A percentile compares a stretch with the other conserved stretches of the same genome.
These are phyloP conservation scores for Penicillium canariense DNA, from an alignment of 495 filamentous ascomycete genomes.

Conservation along the genomic window DNA sequence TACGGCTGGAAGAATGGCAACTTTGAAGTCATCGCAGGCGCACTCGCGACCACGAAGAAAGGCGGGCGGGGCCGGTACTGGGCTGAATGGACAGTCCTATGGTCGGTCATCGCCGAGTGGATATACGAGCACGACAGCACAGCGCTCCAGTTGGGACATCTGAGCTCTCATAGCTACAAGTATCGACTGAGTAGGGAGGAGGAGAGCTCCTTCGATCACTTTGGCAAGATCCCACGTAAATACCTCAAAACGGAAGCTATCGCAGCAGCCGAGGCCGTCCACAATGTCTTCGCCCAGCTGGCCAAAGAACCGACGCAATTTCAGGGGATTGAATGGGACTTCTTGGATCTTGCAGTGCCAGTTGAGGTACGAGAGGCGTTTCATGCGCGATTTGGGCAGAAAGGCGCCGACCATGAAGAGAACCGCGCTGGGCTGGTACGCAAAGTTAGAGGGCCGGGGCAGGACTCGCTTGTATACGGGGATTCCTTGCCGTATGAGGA, in stretches of 20 bases:
- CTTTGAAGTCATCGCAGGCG: not conserved
- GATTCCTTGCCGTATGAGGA: not conserved
- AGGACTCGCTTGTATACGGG: not conserved
- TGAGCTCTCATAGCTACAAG: not conserved
- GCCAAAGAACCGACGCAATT: not conserved
- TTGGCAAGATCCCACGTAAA: not conserved
- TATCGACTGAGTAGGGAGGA: not conserved
- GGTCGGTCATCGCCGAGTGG: slow-evolving; percentile 1
- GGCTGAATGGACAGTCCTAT: not conserved
- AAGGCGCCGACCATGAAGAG: not conserved
- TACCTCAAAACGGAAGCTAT: not conserved
- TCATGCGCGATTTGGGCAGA: not conserved
- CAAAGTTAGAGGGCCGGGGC: not conserved
- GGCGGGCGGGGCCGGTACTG: slow-evolving; percentile 1
- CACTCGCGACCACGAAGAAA: not conserved
- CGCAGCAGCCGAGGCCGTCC: not conserved
- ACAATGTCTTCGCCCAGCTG: not conserved
- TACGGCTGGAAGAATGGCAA: not conserved
- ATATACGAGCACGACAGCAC: slow-evolving; percentile 2
- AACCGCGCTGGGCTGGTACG: not conserved
- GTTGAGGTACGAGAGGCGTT: not conserved
- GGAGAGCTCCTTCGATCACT: not conserved
- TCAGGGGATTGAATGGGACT: not conserved
- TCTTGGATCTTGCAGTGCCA: not conserved
- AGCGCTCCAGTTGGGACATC: not conserved